Conservation (phyloP, 495 filamentous ascomycete genomes). For the Neurospora cerealis region DNA sequence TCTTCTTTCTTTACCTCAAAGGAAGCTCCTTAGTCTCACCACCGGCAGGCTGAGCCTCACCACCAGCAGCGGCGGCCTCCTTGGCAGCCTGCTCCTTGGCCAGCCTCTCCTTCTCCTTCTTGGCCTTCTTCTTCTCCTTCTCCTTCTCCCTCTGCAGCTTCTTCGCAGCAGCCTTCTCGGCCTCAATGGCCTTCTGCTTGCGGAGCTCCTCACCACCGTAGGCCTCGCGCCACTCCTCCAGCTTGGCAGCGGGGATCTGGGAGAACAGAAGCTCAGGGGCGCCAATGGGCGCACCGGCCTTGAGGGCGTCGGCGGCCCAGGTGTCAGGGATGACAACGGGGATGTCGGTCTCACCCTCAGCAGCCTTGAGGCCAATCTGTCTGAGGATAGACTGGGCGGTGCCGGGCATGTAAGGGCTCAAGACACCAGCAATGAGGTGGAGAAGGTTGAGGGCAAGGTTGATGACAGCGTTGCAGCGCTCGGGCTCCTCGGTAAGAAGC, state of each 20-base stretch:
- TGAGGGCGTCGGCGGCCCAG: slow-evolving; percentile 52
- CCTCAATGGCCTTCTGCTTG: slow-evolving; percentile 20
- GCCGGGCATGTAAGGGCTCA: slow-evolving; percentile 76
- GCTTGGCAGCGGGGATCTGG: slow-evolving; percentile 44
- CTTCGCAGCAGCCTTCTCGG: slow-evolving; percentile 16
- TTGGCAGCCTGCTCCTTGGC: slow-evolving; percentile 18
- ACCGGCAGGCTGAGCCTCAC: slow-evolving; percentile 7
- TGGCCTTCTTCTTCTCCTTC: slow-evolving; percentile 20
- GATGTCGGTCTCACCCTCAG: slow-evolving; percentile 14
- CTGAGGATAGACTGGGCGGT: slow-evolving; percentile 64
- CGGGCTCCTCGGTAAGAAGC: slow-evolving; percentile 59
- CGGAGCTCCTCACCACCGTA: slow-evolving; percentile 65
- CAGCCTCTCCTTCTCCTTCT: slow-evolving; percentile 23
- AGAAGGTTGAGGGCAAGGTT: slow-evolving; percentile 75
- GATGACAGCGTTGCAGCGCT: slow-evolving; percentile 64
- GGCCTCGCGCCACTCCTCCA: slow-evolving; percentile 66
- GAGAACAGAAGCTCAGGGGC: slow-evolving; percentile 76
- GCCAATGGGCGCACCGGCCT: slow-evolving; percentile 70
- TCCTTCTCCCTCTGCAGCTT: slow-evolving; percentile 19
- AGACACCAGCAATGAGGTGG: slow-evolving; percentile 65
- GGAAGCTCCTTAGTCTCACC: background rate
- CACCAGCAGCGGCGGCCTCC: slow-evolving; percentile 8
- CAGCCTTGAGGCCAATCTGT: slow-evolving; percentile 48
- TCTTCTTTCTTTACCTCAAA: background rate
- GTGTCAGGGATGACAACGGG: slow-evolving; percentile 60